Base-by-base conservation (phyloP, 1,284 basidiomycete species). In the Apiotrichum veenhuisii region DNA sequence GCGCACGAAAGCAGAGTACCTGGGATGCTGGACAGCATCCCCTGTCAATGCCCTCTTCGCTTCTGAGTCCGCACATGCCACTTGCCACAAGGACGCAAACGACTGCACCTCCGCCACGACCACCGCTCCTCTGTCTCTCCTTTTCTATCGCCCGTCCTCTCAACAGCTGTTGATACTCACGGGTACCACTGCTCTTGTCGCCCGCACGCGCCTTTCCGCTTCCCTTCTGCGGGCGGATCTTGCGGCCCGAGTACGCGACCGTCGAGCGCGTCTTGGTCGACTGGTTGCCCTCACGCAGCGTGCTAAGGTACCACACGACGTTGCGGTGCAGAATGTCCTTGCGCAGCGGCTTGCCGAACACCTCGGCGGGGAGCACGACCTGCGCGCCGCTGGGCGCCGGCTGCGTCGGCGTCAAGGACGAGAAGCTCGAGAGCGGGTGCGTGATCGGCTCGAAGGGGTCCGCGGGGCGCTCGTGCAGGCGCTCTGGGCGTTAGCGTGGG, bases 311-410 rank as follows among this genome's bases (percentile, higher is more conserved):
- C 72, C 96, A 91, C 11, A 90, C 85, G 40, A 93, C 87, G 68
- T 93, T 95, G 54, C 91, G 83, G 76, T 98, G 95, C 12, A 98
- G 84, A 59, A 98, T 89, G 72, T 98, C 93, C 22, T 86, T 84
- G 50, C 95, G 88, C 43, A 95, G 85, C 33, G 89, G 88, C 62
- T 90, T 86, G 64, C 84, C 82, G 76, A 98, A 99, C 26, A 98
- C 65, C 14, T 70, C 67, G 10, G 69, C 57, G 18, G 76, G 72
- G 8, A 78, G 71, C 9, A 68, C 58, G 41, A 77, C 61, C 22
- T 62, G 17, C 65, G 48, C 36, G 65, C 63, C 70, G 36, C 15
- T 34, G 9, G 49, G 11, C 2, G 22, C 41, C 30, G 57, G 44
- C 9, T n/a, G 57, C 4, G 73, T 71, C 0, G 76, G 74, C 25